phyloP scores from a whole-genome alignment of 768 basidiomycete species.

The Flagelloscypha sp. region DNA sequence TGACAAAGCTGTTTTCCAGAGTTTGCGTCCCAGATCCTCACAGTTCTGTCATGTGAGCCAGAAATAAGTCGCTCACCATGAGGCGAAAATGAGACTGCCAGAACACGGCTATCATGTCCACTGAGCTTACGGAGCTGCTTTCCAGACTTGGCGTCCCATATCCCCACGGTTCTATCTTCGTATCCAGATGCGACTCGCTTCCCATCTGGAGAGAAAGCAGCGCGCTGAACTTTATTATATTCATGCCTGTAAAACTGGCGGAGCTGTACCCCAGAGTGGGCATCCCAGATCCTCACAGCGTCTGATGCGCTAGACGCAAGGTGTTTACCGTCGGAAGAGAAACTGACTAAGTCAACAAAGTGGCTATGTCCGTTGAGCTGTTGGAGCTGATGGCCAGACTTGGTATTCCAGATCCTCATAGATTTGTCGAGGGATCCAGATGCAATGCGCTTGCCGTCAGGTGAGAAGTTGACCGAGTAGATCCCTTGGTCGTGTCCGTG shows the following conservation, averaged over 20 bases:
- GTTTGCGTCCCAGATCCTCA: conserved; percentile 7
- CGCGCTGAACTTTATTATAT: conserved; percentile 9
- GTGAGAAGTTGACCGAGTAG: neutral
- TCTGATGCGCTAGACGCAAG: neutral
- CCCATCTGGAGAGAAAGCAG: conserved; percentile 15
- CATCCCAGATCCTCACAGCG: conserved; percentile 14
- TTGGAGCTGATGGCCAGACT: neutral
- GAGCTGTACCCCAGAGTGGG: conserved; percentile 6
- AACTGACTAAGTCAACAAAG: neutral
- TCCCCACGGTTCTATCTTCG: conserved; percentile 9
- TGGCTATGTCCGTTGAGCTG: neutral
- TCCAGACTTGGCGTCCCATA: conserved; percentile 14
- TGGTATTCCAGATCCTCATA: conserved; percentile 5
- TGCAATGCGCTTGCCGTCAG: conserved; percentile 5
- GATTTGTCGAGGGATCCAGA: conserved; percentile 4
- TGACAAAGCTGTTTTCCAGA: conserved; percentile 1
- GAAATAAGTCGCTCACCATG: conserved; percentile 9
- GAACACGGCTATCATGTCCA: conserved; percentile 7
- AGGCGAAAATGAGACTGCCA: conserved; percentile 10
- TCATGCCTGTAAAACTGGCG: conserved; percentile 7
- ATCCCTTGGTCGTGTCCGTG: too few relatives aligned
- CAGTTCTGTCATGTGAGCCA: conserved; percentile 4
- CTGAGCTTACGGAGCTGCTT: conserved; percentile 9
- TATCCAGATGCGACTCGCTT: conserved; percentile 12
- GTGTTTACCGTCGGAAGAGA: neutral